phyloP scores from a whole-genome alignment of 83 land plant genomes.

The Diphasiastrum complanatum region DNA sequence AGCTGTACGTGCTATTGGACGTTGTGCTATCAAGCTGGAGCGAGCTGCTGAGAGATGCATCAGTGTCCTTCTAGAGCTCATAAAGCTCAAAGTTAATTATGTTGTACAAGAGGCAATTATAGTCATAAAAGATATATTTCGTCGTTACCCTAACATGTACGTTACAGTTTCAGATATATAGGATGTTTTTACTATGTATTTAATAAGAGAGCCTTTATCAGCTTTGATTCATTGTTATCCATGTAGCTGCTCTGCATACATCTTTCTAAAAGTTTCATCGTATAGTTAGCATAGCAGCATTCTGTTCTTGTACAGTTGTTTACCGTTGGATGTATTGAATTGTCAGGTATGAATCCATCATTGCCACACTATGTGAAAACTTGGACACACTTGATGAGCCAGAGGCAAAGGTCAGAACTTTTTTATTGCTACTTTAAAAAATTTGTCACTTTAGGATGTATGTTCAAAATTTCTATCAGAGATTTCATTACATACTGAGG shows the following conservation, averaged over 20 bases:
- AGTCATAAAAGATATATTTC: conserved; percentile 97
- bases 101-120: conserved; percentile 99
- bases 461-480: neutral
- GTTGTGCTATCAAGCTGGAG: conserved; percentile 96
- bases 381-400: conserved; percentile 99
- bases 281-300: neutral
- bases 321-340: no score
- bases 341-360: conserved; percentile 94
- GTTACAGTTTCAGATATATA: conserved; percentile 27
- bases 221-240: neutral
- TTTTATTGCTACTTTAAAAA: neutral
- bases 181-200: no score
- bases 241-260: neutral
- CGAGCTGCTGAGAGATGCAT: conserved; percentile 99
- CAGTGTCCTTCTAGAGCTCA: conserved; percentile 92
- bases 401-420: conserved; percentile 79
- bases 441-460: neutral
- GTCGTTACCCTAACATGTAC: conserved; percentile 98
- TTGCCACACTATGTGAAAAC: conserved; percentile 98
- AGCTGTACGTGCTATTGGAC: conserved; percentile 99
- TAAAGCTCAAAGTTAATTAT: conserved; percentile 99
- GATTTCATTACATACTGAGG: neutral
- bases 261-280: no score
- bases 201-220: no score
- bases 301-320: neutral